These are phyloP conservation scores for Elymus sibiricus DNA, from an alignment of 176 grass and related monocot genomes.

Conservation along the genomic window DNA sequence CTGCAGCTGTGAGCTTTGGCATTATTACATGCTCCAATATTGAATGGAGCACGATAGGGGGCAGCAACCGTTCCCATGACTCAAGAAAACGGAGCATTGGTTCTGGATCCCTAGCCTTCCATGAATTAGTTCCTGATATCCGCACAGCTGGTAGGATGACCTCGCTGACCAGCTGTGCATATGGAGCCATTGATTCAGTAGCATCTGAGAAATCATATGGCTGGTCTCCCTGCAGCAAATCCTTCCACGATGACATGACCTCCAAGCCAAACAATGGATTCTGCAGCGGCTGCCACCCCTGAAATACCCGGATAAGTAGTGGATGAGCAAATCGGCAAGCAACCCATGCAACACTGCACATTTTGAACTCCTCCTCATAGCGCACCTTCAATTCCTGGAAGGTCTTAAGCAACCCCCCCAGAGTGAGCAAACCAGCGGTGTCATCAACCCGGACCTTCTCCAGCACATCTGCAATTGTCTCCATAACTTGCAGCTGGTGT, in stretches of 20 bases:
- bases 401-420: slow-evolving; percentile 55
- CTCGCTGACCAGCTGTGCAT: slow-evolving; percentile 71
- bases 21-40: slow-evolving; percentile 78
- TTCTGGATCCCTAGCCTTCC: slow-evolving; percentile 79
- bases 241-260: slow-evolving; percentile 59
- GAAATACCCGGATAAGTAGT: slow-evolving; percentile 60
- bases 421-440: slow-evolving; percentile 45
- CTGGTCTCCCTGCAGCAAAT: slow-evolving; percentile 74
- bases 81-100: slow-evolving; percentile 86
- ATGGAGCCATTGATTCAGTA: slow-evolving; percentile 48
- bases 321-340: slow-evolving; percentile 72
- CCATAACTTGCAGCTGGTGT: slow-evolving; percentile 60
- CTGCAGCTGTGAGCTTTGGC: slow-evolving; percentile 72
- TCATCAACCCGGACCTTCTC: slow-evolving; percentile 58
- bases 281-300: slow-evolving; percentile 77
- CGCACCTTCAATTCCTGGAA: slow-evolving; percentile 58
- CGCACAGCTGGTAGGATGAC: slow-evolving; percentile 73
- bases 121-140: slow-evolving; percentile 75
- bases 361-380: slow-evolving; percentile 67
- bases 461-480: slow-evolving; percentile 51
- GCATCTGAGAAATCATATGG: slow-evolving; percentile 65
- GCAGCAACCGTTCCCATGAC: slow-evolving; percentile 62
- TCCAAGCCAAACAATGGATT: slow-evolving; percentile 71
- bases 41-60: slow-evolving; percentile 62
- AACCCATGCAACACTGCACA: slow-evolving; percentile 71